Evolutionary conservation across 495 filamentous ascomycete genomes (phyloP), one percentile per base, ranked within the genome.

Genomic region (Penicillium odoratum): DNA sequence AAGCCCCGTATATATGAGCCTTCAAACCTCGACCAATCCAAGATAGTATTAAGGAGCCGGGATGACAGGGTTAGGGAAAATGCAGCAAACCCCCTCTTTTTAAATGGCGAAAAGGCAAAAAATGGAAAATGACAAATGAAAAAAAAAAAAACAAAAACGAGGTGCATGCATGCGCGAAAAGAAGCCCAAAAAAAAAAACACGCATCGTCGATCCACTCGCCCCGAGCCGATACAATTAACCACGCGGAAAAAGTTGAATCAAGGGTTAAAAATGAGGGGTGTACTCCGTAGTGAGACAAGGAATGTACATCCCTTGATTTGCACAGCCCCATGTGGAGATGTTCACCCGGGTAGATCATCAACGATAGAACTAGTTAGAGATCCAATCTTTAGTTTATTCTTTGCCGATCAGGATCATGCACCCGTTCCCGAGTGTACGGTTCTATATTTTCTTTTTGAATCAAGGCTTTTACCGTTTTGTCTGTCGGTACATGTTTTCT

Each of bases 291-390:
- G 13, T 26, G 16, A 47, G 44, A 47, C 44, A 47, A 34, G 58
- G 65, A 68, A 68, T 68, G 66, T 55, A 56, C 55, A 69, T 67
- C 64, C 64, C 64, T 67, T 69, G 64, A 65, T 40, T 69, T 69
- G 61, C 66, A 66, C 66, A 57, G 66, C 66, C 66, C 63, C 65
- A 31, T 51, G n/a, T 21, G 25, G 13, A 10, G 25, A 13, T 9
- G 42, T 55, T 46, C 38, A 55, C 52, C 52, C 52, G 43, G 62
- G 62, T 29, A 28, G 47, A 60, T 56, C 52, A 33, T 60, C 36
- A 9, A 36, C 26, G 15, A 51, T 18, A 21, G 7, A 25, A 38
- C 50, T 18, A 18, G 21, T 21, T 21, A 21, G 21, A 21, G 21
- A 21, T 21, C 21, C 21, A 21, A 21, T 21, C 21, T 48, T 33